Evolutionary conservation across 768 basidiomycete species (phyloP), one percentile per base, ranked within the genome.

Genomic region (Pisolithus sp.): DNA sequence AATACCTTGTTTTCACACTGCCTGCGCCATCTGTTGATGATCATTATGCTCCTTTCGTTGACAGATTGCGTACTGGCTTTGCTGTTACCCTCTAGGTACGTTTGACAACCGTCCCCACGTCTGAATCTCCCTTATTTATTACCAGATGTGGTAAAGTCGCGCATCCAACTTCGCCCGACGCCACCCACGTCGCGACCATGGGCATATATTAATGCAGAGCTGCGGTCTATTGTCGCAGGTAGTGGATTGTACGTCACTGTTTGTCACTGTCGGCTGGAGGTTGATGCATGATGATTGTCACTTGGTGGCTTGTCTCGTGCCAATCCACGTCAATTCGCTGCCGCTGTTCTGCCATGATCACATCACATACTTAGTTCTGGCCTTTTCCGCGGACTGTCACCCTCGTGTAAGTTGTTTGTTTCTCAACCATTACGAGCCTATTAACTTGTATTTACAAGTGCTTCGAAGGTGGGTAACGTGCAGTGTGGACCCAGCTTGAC

Each of bases 41-140:
- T 26, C 24, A 31, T 50, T 44, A 30, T 34, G 51, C 7, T 9
- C 7, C 38, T 1, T 18, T 26, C 40, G 28, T 12, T 50, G 34
- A 53, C 46, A 92, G 76, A 80, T 95, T 37, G 84, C 83, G 1
- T 97, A 99, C 62, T 99, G 96, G 96, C 75, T 96, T 2, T 80
- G 90, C 1, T 93, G 86, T 62, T 97, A 95, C 66, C 95, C 93
- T 0, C 73, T 95, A 5, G 88, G 86, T 86, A 46, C 7, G 65
- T 51, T n/a, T 0, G 3, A 15, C 13, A 44, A 34, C 49, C 9
- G 20, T 21, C 21, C 12, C 13, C 5, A 20, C 49, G 34, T 34
- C 34, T 46, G n/a, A 20, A 20, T 37, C 8, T 39, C 47, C 34
- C 21, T 15, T 17, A 36, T 9, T 5, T 34, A 8, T 34, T 26